Base-by-base conservation (phyloP, 371 early-diverging fungal genomes). In the Mycotypha africana region DNA sequence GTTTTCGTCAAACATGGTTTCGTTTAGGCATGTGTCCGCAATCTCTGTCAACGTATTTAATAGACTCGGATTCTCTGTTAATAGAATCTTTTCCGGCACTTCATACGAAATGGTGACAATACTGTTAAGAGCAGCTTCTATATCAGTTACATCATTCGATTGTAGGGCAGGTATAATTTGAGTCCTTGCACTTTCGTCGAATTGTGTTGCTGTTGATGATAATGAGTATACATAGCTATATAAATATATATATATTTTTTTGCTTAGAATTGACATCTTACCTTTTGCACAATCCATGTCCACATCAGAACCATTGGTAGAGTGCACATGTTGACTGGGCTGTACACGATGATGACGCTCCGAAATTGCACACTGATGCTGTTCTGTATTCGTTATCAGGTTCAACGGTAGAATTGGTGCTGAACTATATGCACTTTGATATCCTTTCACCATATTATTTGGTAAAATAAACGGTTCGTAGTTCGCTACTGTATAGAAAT, bases 81-180 rank as follows among this genome's bases (percentile, higher is more conserved):
- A 53, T 12, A 78, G 73, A 33, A 90, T 77, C 32, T 79, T 67
- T 17, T 79, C 78, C 4, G 78, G 67, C 7, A 58, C 73, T 38
- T 77, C 76, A 44, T 67, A 77, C 1, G 91, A 89, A 4, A 91
- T 65, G n/a, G 82, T 79, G 22, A 91, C 73, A 17, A 93, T 78
- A 17, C 79, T 81, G 56, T 85, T 85, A 45, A 92, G 76, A 0
- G 92, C 92, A 89, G 91, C 90, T 56, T 93, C 92, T 4, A 90
- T 63, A 51, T 88, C 88, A 49, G 81, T 82, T 20, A 85, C 76
- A 9, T 88, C 74, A 5, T 61, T 63, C 6, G 91, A 92, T 40
- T 82, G 75, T 16, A 93, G 62, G 2, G 89, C 81, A 14, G 87
- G 67, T 7, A 86, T 56, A 10, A 91, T 64, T 24, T 85, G 72